Evolutionary conservation across 73 alveolate species (phyloP), one percentile per base, ranked within the genome.

Genomic region (Symbiodinium natans): DNA sequence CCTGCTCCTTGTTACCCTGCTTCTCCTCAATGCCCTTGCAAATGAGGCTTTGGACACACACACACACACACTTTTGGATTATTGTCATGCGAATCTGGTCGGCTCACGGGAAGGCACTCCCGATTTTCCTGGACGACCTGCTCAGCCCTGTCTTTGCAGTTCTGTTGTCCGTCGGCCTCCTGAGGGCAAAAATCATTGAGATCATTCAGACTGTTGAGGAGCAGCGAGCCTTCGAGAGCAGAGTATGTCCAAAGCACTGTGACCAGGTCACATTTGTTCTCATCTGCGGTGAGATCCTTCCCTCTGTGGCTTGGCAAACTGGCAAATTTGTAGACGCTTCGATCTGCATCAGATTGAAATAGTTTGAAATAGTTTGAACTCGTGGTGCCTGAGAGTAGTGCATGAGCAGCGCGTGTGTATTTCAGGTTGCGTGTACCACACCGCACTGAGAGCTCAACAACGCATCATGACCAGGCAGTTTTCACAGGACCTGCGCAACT

Each of bases 401-500:
- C n/a, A n/a, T n/a, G n/a, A n/a, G n/a, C n/a, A n/a, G n/a, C n/a
- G n/a, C n/a, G n/a, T n/a, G n/a, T n/a, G n/a, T n/a, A n/a, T n/a
- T n/a, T n/a, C n/a, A n/a, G n/a, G n/a, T n/a, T n/a, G n/a, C n/a
- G n/a, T n/a, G n/a, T n/a, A n/a, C 23, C 63, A 48, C 23, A 10
- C 23, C 63, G 23, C 63, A 17, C 23, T 48, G 63, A 48, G 63
- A 10, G 8, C 17, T 17, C 63, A 48, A 48, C 63, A 48, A 8
- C 8, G 8, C 63, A 17, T 8, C 63, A 17, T 17, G 17, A 17
- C 33, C 33, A 87, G 94, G 94, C 94, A 40, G 86, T 89, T 23
- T 89, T 89, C 82, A 89, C 95, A 1, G 95, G 95, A 17, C 95
- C 95, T 23, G 74, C 86, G 95, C 95, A 89, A 86, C 86, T 89